These are phyloP conservation scores for Pestalotiopsis sp. DNA, from an alignment of 2,329 filamentous ascomycete species.

Conservation along the genomic window DNA sequence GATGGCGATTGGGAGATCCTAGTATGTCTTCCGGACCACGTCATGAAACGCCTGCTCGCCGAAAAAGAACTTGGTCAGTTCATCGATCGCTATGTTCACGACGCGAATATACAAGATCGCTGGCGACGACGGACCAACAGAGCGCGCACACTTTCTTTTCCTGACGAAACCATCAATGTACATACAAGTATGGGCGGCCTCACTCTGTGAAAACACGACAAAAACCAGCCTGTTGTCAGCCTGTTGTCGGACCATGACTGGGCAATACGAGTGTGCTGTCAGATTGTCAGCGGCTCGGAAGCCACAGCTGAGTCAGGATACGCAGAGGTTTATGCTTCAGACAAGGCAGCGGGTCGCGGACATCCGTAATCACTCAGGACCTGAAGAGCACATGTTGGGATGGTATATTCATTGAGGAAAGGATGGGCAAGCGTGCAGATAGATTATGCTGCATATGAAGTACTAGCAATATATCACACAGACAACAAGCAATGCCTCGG, in stretches of 20 bases:
- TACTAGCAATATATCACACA: neutral
- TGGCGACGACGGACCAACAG: no score
- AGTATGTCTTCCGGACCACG: conserved; percentile 8
- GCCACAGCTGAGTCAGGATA: neutral
- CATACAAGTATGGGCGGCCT: no score
- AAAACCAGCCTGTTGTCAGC: no score
- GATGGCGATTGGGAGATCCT: conserved; percentile 17
- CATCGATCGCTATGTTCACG: neutral
- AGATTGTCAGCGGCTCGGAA: neutral
- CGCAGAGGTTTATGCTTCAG: neutral
- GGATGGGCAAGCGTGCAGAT: no score
- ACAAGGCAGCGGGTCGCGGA: neutral
- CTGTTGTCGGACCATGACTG: neutral
- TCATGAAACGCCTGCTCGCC: neutral
- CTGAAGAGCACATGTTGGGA: no score
- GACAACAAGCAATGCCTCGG: neutral
- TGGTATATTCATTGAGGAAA: no score
- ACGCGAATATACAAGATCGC: neutral
- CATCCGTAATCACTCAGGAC: neutral
- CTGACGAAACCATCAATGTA: no score
- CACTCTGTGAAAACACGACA: no score
- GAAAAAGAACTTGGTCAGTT: neutral
- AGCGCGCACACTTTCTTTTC: no score
- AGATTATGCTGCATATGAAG: neutral
- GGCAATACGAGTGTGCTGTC: neutral